These are phyloP conservation scores for Solanum stenotomum DNA, from an alignment of 257 asterid genomes.

Conservation along the genomic window DNA sequence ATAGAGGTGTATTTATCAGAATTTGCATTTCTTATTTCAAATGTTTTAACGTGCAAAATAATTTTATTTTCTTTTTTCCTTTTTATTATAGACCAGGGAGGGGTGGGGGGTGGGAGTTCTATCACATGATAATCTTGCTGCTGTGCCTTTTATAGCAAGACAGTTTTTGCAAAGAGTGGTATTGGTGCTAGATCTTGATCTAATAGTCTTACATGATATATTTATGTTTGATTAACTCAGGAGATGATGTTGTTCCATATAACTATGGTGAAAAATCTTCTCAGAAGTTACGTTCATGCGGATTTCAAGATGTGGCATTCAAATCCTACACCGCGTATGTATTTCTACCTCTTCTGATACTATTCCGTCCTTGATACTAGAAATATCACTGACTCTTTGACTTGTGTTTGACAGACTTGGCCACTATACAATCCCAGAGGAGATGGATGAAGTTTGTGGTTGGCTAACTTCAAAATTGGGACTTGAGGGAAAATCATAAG, in stretches of 20 bases:
- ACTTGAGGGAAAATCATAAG: conserved; percentile 38
- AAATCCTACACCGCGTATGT: conserved; percentile 52
- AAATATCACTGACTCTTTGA: neutral
- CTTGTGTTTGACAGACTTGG: conserved; percentile 49
- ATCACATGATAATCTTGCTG: neutral
- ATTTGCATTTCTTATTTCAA: neutral
- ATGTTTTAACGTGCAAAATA: neutral
- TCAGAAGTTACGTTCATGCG: conserved; percentile 37
- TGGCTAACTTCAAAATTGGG: conserved; percentile 66
- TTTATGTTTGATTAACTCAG: conserved; percentile 33
- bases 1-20: neutral
- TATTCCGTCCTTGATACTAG: neutral
- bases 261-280: conserved; percentile 64
- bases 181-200: neutral
- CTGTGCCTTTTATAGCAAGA: neutral
- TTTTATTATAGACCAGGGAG: neutral
- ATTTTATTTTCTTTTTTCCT: neutral
- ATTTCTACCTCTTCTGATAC: neutral
- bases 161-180: neutral
- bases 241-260: conserved; percentile 63
- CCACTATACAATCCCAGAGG: conserved; percentile 74
- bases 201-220: neutral
- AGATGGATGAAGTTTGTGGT: conserved; percentile 63
- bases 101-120: neutral
- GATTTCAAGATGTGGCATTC: conserved; percentile 53